Evolutionary conservation across 2,329 filamentous ascomycete genomes (phyloP).

Genomic region (Cladosporium sp.): DNA sequence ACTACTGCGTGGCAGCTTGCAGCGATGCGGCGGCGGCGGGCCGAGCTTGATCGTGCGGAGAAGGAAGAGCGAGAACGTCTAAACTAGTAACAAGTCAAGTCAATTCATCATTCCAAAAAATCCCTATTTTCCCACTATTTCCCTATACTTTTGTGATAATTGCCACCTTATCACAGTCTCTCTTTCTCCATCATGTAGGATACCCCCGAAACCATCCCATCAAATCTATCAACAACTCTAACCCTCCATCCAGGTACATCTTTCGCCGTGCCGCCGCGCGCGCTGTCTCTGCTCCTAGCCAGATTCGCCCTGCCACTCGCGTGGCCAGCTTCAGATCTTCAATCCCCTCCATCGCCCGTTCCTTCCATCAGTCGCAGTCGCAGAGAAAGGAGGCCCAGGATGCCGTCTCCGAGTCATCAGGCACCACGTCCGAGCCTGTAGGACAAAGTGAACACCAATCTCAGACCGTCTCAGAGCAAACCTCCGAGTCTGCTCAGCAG

Average conservation of each 20-base stretch:
- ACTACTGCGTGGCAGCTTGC: too few relatives aligned
- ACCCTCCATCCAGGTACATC: constrained; percentile 44
- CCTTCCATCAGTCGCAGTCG: constrained; percentile 37
- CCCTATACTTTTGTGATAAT: too few relatives aligned
- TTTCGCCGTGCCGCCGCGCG: constrained; percentile 55
- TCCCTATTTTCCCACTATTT: too few relatives aligned
- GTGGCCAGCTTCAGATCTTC: constrained; percentile 34
- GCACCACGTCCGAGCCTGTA: constrained; percentile 18
- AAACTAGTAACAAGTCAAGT: too few relatives aligned
- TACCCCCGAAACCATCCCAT: background rate
- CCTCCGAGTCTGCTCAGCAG: constrained; percentile 15
- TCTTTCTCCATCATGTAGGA: constrained; percentile 8
- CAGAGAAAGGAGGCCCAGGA: constrained; percentile 32
- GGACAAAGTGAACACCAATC: constrained; percentile 11
- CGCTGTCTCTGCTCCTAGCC: constrained; percentile 45
- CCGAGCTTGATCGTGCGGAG: too few relatives aligned
- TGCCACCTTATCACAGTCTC: too few relatives aligned
- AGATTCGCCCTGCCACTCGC: constrained; percentile 19
- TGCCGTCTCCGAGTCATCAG: constrained; percentile 19
- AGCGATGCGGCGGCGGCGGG: too few relatives aligned
- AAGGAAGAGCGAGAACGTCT: too few relatives aligned
- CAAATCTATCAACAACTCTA: background rate
- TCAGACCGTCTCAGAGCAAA: background rate
- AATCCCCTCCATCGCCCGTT: constrained; percentile 31
- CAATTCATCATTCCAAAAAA: too few relatives aligned